phyloP scores from a whole-genome alignment of 2,329 filamentous ascomycete species.

The Sphaerulina populicola region DNA sequence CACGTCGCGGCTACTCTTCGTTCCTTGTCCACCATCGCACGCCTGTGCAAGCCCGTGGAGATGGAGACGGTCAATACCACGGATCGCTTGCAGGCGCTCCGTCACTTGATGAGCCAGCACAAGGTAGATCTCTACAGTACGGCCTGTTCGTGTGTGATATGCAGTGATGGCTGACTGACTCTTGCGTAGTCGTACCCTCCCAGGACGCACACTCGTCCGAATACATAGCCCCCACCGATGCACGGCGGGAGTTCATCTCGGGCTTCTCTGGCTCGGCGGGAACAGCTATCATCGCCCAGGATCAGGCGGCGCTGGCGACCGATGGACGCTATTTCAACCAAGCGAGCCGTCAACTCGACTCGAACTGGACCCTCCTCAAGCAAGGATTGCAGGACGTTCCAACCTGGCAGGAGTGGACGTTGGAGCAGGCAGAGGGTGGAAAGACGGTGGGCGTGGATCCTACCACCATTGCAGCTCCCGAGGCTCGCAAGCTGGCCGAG shows the following conservation, averaged over 20 bases:
- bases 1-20: slow-evolving; percentile 2
- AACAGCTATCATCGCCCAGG: slow-evolving; percentile 76
- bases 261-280: slow-evolving; percentile 94
- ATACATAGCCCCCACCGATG: slow-evolving; percentile 95
- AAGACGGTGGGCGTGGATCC: slow-evolving; percentile 89
- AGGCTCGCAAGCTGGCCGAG: slow-evolving; percentile 67
- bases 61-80: slow-evolving; percentile 78
- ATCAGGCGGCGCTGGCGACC: slow-evolving; percentile 83
- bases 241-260: slow-evolving; percentile 78
- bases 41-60: slow-evolving; percentile 32
- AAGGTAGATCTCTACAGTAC: slow-evolving; percentile 88
- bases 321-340: slow-evolving; percentile 99
- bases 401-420: slow-evolving; percentile 94
- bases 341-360: slow-evolving; percentile 79
- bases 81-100: slow-evolving; percentile 64
- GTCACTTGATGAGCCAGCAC: slow-evolving; percentile 77
- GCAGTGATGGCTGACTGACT: slow-evolving; percentile 34
- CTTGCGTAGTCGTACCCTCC: slow-evolving; percentile 70
- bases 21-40: slow-evolving; percentile 20
- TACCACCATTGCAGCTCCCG: slow-evolving; percentile 66
- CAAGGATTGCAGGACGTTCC: slow-evolving; percentile 88
- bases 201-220: slow-evolving; percentile 97
- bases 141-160: slow-evolving; percentile 10
- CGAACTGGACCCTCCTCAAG: slow-evolving; percentile 86
- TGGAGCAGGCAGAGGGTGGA: slow-evolving; percentile 72